Base-by-base conservation (phyloP, 2,329 filamentous ascomycete genomes). In the Monilinia polystroma region DNA sequence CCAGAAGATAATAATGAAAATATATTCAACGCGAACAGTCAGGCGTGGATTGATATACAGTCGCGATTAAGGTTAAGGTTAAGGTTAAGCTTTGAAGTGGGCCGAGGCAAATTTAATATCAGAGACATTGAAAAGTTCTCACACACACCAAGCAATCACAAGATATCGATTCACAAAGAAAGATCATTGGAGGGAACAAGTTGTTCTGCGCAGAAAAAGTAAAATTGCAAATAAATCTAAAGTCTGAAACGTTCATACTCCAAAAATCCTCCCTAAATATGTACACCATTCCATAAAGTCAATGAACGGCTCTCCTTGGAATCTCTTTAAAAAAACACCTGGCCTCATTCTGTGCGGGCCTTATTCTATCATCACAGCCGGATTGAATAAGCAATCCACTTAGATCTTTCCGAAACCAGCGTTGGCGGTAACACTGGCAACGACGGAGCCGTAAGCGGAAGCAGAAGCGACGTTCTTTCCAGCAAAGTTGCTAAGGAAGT, bases 381-480 rank as follows among this genome's bases (percentile, higher is more conserved):
- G 23, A 12, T 16, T 12, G 20, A n/a, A 4, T 10, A 2, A 49
- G 2, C 29, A 23, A 32, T 23, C 12, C 2, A 47, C 23, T 47
- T 58, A 58, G 20, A 64, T 26, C 4, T 23, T 47, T 51, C 52
- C 63, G n/a, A n/a, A 57, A 65, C 53, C 52, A 32, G 63, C 52
- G 7, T 26, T 58, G 53, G 45, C 54, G 6, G 16, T 45, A 32
- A 65, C 52, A 7, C 53, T 49, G 23, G 63, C 18, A 23, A 49
- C 63, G n/a, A 59, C 63, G 11, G 16, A 11, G 16, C 43, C 14
- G 32, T 59, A 65, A 20, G 73, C 67, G 32, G 71, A 68, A 52
- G 77, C 72, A 16, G 67, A 69, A 11, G 76, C 68, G 20, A 76
- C 64, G 41, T 71, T 74, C 67, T 77, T 75, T 8, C 76, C 76